phyloP scores from a whole-genome alignment of 305 asterid genomes.

The Fraxinus greggii region DNA sequence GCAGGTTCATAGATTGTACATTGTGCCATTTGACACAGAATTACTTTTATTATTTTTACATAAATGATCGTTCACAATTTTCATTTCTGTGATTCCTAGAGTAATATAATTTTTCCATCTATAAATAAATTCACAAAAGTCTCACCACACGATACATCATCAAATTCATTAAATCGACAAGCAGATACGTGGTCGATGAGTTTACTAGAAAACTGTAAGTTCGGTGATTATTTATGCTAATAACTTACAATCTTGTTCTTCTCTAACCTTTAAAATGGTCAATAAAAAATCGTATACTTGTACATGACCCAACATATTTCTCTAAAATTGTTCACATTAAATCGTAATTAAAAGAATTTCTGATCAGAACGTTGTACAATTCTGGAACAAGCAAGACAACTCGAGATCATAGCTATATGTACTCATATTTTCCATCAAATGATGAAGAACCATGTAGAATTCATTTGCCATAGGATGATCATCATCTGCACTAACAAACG shows the following conservation, averaged over 20 bases:
- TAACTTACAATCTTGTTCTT: neutral
- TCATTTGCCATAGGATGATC: constrained; percentile 2
- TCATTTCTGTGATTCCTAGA: neutral
- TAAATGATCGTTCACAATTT: neutral
- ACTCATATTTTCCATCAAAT: neutral
- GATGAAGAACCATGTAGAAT: neutral
- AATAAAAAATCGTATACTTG: neutral
- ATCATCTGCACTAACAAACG: constrained; percentile 1
- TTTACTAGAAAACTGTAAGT: neutral
- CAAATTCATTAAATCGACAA: neutral
- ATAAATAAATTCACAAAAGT: neutral
- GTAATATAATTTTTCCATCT: neutral
- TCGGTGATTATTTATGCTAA: neutral
- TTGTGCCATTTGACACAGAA: constrained; percentile 15
- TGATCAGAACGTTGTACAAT: neutral
- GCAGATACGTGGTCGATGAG: neutral
- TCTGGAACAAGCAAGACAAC: neutral
- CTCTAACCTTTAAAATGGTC: neutral
- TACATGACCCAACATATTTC: neutral
- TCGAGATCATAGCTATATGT: neutral
- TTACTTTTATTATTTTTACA: neutral
- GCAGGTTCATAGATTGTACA: constrained; percentile 18
- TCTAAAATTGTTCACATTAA: neutral
- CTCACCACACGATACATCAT: neutral
- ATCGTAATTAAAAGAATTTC: neutral